Percentiles rank a stretch among this genome's conserved stretches.
phyloP scores from a whole-genome alignment of 176 grass and related monocot species.

The Eleusine coracana region DNA sequence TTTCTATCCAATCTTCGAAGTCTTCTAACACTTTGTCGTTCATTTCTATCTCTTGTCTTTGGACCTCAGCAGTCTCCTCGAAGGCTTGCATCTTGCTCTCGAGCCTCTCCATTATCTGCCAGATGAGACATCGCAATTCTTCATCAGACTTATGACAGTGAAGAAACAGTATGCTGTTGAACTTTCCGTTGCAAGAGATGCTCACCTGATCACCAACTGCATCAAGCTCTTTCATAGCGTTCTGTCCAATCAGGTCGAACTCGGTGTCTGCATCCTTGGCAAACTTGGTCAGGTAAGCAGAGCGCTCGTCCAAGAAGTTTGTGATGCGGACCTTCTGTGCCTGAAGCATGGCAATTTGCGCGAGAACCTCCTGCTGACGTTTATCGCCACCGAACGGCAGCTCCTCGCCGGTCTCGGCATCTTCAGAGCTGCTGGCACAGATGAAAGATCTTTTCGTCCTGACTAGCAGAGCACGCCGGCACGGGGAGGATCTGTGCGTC shows the following conservation, averaged over 20 bases:
- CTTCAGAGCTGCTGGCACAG: conserved; percentile 46
- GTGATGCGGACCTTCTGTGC: conserved; percentile 75
- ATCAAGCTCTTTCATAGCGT: conserved; percentile 76
- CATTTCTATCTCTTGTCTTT: conserved; percentile 81
- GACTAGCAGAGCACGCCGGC: conserved; percentile 5
- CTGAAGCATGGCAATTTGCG: conserved; percentile 79
- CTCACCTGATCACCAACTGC: conserved; percentile 70
- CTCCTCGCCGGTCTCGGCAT: conserved; percentile 43
- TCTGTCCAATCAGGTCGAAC: conserved; percentile 82
- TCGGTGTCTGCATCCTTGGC: conserved; percentile 72
- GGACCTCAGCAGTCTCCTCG: conserved; percentile 68
- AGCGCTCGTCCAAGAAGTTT: conserved; percentile 74
- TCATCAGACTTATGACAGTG: conserved; percentile 32
- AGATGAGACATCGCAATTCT: conserved; percentile 33
- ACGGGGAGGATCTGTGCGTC: conserved; percentile 39
- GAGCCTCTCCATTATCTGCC: conserved; percentile 81
- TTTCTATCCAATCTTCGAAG: conserved; percentile 81
- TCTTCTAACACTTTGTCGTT: conserved; percentile 83
- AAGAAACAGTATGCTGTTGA: conserved; percentile 31
- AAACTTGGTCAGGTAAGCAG: conserved; percentile 76
- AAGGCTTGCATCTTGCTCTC: conserved; percentile 78
- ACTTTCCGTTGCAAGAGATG: conserved; percentile 10
- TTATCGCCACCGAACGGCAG: conserved; percentile 55
- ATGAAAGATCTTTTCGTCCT: conserved; percentile 42
- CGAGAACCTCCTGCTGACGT: conserved; percentile 72